These are phyloP conservation scores for Dothistroma septosporum DNA, from an alignment of 2,329 filamentous ascomycete species.

Conservation along the genomic window DNA sequence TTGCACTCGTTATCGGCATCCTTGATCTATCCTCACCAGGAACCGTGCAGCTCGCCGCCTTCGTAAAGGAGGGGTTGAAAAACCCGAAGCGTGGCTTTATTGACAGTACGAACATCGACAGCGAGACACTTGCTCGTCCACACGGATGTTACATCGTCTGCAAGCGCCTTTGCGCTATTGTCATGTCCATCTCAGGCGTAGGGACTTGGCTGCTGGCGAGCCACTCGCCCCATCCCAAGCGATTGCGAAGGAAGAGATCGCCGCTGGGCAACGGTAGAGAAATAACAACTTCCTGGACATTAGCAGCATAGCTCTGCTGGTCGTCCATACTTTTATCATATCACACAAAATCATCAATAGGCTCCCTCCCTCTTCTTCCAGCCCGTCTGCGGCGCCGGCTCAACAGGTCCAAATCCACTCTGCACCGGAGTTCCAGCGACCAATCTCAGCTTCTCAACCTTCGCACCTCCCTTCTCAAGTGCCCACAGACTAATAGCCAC, in stretches of 20 bases:
- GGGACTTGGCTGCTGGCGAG: too few species aligned
- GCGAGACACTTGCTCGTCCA: too few species aligned
- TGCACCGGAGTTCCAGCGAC: constrained; percentile 31
- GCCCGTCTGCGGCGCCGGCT: constrained; percentile 28
- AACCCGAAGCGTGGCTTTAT: too few species aligned
- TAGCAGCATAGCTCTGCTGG: background rate
- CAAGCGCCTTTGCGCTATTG: too few species aligned
- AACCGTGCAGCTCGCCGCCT: background rate
- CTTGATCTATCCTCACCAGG: background rate
- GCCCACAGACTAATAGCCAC: constrained; percentile 67
- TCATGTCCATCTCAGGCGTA: too few species aligned
- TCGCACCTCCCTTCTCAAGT: constrained; percentile 54
- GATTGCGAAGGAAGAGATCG: too few species aligned
- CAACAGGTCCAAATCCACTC: constrained; percentile 33
- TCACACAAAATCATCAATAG: constrained; percentile 22
- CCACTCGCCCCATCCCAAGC: too few species aligned
- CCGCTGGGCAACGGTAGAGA: too few species aligned
- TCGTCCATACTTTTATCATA: background rate
- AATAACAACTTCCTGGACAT: too few species aligned
- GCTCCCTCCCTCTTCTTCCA: constrained; percentile 31
- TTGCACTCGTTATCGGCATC: background rate
- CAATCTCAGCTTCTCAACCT: constrained; percentile 44
- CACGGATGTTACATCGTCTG: too few species aligned
- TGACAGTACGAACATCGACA: too few species aligned
- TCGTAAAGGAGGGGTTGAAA: too few species aligned